Conservation (phyloP, 495 filamentous ascomycete genomes). For the Penicillium egyptiacum region DNA sequence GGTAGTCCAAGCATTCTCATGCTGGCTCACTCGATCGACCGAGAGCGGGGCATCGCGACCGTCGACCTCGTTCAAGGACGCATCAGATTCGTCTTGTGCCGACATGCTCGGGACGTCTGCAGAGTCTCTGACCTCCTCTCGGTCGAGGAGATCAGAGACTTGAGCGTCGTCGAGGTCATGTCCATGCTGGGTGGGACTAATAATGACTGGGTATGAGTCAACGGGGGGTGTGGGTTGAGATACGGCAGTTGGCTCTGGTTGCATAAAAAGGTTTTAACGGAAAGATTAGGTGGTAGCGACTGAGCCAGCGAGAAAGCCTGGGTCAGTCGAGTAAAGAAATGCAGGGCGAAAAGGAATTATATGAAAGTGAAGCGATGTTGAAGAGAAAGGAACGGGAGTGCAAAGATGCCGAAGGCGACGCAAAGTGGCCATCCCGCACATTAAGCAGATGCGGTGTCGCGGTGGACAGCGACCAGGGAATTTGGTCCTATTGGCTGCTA, state of each 20-base stretch:
- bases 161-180: slow-evolving; percentile 48
- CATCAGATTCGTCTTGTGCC: slow-evolving; percentile 28
- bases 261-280: slow-evolving; percentile 75
- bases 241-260: slow-evolving; percentile 70
- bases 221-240: slow-evolving; percentile 52
- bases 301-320: slow-evolving; percentile 59
- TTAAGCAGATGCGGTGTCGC: slow-evolving; percentile 5
- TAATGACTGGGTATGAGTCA: slow-evolving; percentile 43
- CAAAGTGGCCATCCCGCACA: slow-evolving; percentile 21
- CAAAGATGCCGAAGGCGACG: slow-evolving; percentile 16
- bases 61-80: slow-evolving; percentile 32
- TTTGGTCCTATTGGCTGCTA: too few species aligned
- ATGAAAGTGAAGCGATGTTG: slow-evolving; percentile 12
- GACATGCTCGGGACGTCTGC: slow-evolving; percentile 26
- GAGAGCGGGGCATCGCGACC: slow-evolving; percentile 37
- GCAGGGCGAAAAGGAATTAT: slow-evolving; percentile 13
- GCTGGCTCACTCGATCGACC: slow-evolving; percentile 66
- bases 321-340: slow-evolving; percentile 39
- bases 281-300: slow-evolving; percentile 52
- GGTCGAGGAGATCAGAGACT: slow-evolving; percentile 38
- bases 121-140: slow-evolving; percentile 33
- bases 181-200: slow-evolving; percentile 72
- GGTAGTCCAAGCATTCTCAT: slow-evolving; percentile 56
- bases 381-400: slow-evolving; percentile 16
- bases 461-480: too few species aligned